Conservation (phyloP, 2,329 filamentous ascomycete genomes). For the Calonectria ilicicola region DNA sequence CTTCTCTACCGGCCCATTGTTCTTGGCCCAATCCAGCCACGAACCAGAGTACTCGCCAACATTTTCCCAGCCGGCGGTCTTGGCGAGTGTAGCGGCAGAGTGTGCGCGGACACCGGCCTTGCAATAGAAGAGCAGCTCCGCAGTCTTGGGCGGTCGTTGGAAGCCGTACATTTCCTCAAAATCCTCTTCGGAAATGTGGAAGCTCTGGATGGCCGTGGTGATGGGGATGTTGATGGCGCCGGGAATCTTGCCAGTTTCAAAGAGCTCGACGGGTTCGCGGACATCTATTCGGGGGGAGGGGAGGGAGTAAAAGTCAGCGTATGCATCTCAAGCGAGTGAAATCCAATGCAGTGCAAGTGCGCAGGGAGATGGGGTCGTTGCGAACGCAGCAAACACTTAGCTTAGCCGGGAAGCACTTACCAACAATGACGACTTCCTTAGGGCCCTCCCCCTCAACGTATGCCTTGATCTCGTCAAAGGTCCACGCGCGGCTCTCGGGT, state of each 20-base stretch:
- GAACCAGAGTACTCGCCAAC: conserved; percentile 81
- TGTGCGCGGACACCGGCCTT: conserved; percentile 88
- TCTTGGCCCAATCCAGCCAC: conserved; percentile 85
- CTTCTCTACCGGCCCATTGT: conserved; percentile 69
- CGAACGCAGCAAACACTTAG: neutral
- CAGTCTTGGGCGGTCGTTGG: conserved; percentile 68
- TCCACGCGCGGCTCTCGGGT: conserved; percentile 56
- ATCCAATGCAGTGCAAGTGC: neutral
- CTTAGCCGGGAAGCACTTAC: conserved; percentile 51
- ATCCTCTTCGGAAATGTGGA: conserved; percentile 80
- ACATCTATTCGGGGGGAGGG: conserved; percentile 64
- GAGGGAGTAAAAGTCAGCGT: neutral
- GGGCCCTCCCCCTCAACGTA: conserved; percentile 42
- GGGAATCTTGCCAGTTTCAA: conserved; percentile 78
- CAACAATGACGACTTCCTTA: conserved; percentile 58
- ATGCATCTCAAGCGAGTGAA: too few relatives aligned
- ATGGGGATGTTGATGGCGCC: conserved; percentile 86
- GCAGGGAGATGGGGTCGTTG: neutral
- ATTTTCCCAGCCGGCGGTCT: conserved; percentile 78
- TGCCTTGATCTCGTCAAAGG: conserved; percentile 62
- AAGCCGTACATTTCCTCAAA: conserved; percentile 89
- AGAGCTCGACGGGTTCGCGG: conserved; percentile 78
- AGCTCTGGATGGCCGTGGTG: conserved; percentile 79
- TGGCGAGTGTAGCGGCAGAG: conserved; percentile 82
- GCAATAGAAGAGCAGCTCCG: conserved; percentile 87